Evolutionary conservation across 2,329 filamentous ascomycete genomes (phyloP), one percentile per base, ranked within the genome.

Genomic region (Xylaria sp.): DNA sequence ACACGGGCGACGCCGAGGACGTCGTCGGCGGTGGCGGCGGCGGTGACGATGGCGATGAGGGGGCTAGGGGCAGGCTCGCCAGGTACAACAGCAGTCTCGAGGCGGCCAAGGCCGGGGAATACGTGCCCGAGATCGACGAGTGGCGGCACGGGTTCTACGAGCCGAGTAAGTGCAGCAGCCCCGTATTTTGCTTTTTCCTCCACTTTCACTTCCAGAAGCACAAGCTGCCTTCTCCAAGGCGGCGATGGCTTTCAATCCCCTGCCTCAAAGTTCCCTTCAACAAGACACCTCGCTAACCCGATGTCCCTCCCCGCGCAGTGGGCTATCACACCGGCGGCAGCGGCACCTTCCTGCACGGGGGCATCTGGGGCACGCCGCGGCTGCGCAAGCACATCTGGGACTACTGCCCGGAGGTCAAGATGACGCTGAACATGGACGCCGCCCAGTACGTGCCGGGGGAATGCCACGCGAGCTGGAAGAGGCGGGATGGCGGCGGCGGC

Each of bases 361-460:
- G 67, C 1, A 75, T 83, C 39, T 84, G 80, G 80, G 78, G 78
- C 21, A 75, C 71, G 4, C 76, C 75, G 0, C 70, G 74, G 56
- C 62, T 72, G 64, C 71, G 82, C 21, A 73, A 74, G 55, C 76
- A 82, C 55, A 78, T 84, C 39, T 83, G 78, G 76, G 72, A 76
- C 22, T 84, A 84, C 66, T 84, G 81, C 55, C 82, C 82, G 1
- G 82, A 85, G 65, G 73, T 84, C 24, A 84, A 83, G 72, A 80
- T 84, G 74, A 81, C 76, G 42, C 66, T 84, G 22, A 69, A 71
- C 45, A 84, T 84, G 81, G 79, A 83, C 57, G 76, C 75, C 6
- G 78, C 77, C 40, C 71, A 75, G 56, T 81, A 74, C 56, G 74
- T 83, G 4, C 79, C 78, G 1, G 79, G 79, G 6, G 61, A 72